These are phyloP conservation scores for Verticillium nonalfalfae DNA, from an alignment of 2,329 filamentous ascomycete species.

Conservation along the genomic window DNA sequence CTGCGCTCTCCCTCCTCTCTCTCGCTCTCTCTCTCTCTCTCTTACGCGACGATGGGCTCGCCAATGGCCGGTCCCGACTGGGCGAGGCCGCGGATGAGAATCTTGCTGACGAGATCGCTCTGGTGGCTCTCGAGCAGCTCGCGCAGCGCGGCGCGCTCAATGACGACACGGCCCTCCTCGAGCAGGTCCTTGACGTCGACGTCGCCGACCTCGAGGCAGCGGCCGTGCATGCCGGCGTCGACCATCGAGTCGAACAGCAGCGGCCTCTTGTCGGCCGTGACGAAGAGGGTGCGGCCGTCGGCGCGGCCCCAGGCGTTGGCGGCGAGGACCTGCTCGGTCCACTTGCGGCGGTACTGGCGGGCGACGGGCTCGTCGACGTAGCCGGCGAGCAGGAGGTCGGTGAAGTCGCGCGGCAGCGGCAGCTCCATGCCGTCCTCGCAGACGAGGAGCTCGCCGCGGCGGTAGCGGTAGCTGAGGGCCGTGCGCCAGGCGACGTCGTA, in stretches of 20 bases:
- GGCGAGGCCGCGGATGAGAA: constrained; percentile 35
- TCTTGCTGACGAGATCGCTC: constrained; percentile 51
- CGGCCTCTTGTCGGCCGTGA: constrained; percentile 56
- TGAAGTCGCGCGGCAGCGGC: constrained; percentile 42
- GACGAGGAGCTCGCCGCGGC: constrained; percentile 79
- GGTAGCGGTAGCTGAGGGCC: constrained; percentile 85
- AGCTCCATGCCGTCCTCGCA: constrained; percentile 75
- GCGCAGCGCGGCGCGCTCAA: constrained; percentile 76
- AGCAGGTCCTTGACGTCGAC: constrained; percentile 95
- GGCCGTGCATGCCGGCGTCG: constrained; percentile 58
- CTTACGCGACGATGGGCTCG: constrained; percentile 15
- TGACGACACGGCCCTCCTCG: constrained; percentile 75
- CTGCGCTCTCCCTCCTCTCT: too few relatives aligned
- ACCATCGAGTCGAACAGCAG: constrained; percentile 63
- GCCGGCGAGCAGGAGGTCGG: constrained; percentile 26
- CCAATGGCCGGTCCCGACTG: constrained; percentile 26
- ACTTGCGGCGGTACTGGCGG: constrained; percentile 53
- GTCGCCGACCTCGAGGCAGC: constrained; percentile 63
- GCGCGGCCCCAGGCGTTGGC: constrained; percentile 63
- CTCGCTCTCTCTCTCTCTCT: too few relatives aligned
- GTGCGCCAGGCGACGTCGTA: constrained; percentile 96
- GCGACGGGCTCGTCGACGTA: constrained; percentile 41
- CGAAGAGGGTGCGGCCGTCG: constrained; percentile 67
- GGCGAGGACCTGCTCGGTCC: constrained; percentile 62
- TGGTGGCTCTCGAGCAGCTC: constrained; percentile 68